phyloP scores from a whole-genome alignment of 106 monocot species.

The Cymbidium sinense region DNA sequence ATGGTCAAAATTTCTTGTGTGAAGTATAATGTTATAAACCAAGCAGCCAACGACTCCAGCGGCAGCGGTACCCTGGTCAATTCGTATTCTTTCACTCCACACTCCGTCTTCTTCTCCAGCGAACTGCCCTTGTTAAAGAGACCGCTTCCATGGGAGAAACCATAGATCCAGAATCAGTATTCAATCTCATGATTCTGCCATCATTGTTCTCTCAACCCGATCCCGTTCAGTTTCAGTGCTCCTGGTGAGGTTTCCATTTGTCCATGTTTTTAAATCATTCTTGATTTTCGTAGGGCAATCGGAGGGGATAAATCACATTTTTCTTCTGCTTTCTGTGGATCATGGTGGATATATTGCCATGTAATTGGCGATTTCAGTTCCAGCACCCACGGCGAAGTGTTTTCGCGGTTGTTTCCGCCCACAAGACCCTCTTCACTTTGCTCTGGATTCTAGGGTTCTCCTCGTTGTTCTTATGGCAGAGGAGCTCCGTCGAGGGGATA shows the following conservation, averaged over 20 bases:
- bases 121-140: slow-evolving; percentile 6
- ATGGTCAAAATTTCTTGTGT: too few species aligned
- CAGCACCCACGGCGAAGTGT: slow-evolving; percentile 11
- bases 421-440: slow-evolving; percentile 6
- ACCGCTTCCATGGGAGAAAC: not conserved
- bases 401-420: slow-evolving; percentile 4
- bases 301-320: not conserved
- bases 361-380: slow-evolving; percentile 12
- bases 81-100: not conserved
- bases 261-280: not conserved
- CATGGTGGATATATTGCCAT: slow-evolving; percentile 7
- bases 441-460: slow-evolving; percentile 31
- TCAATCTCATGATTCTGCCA: not conserved
- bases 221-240: not conserved
- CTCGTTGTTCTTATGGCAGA: slow-evolving; percentile 33
- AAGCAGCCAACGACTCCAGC: not conserved
- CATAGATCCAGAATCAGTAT: not conserved
- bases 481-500: slow-evolving; percentile 8
- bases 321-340: not conserved
- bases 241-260: not conserved
- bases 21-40: too few species aligned
- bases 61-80: too few species aligned
- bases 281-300: not conserved
- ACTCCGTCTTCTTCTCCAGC: slow-evolving; percentile 6
- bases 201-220: too few species aligned